phyloP scores from a whole-genome alignment of 2,329 filamentous ascomycete genomes.

The Diatrype stigma region DNA sequence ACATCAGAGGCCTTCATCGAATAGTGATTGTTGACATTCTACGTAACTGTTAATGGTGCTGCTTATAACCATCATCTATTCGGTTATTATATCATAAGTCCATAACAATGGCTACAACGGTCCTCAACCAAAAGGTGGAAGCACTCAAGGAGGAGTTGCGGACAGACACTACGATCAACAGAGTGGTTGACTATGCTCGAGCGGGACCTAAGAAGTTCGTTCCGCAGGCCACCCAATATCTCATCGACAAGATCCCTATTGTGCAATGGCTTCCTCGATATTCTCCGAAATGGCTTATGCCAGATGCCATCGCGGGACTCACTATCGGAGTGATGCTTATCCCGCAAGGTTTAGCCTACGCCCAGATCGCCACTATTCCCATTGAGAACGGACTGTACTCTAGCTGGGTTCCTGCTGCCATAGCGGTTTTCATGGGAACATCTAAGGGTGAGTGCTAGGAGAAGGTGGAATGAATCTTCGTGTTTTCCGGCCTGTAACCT shows the following conservation, averaged over 20 bases:
- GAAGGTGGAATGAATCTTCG: too few relatives aligned
- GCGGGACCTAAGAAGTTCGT: slow-evolving; percentile 39
- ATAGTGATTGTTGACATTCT: too few relatives aligned
- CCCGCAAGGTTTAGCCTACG: slow-evolving; percentile 58
- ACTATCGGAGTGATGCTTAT: slow-evolving; percentile 59
- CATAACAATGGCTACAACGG: background rate
- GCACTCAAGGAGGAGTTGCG: slow-evolving; percentile 27
- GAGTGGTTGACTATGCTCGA: slow-evolving; percentile 25
- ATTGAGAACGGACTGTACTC: slow-evolving; percentile 58
- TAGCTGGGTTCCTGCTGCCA: slow-evolving; percentile 52
- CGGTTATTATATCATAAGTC: background rate
- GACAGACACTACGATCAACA: slow-evolving; percentile 35
- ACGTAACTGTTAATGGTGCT: too few relatives aligned
- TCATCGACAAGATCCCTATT: slow-evolving; percentile 57
- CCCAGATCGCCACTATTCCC: slow-evolving; percentile 58
- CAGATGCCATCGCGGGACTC: slow-evolving; percentile 58
- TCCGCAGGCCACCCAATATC: slow-evolving; percentile 49
- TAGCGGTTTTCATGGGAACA: slow-evolving; percentile 59
- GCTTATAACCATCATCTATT: too few relatives aligned
- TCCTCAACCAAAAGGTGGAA: slow-evolving; percentile 10
- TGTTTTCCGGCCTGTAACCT: too few relatives aligned
- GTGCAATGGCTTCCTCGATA: slow-evolving; percentile 61
- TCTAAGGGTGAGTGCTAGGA: slow-evolving; percentile 58
- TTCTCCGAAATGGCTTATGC: slow-evolving; percentile 55
- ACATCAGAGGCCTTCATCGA: too few relatives aligned